Evolutionary conservation across 1,139 yeast species (phyloP).

Genomic region (Lizanozyma gosingica): DNA sequence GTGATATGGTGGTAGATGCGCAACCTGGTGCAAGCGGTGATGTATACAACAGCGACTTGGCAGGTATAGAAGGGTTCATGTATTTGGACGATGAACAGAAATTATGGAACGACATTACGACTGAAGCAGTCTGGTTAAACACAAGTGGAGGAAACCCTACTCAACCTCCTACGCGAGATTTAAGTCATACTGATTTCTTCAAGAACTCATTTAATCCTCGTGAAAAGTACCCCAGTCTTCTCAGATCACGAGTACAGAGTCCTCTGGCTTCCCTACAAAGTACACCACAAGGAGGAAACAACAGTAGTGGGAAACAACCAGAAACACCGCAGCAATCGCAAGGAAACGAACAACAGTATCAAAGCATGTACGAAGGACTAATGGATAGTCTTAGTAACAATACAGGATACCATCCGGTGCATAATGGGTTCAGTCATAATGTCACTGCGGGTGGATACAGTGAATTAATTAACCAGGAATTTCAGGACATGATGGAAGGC

Average conservation of each 20-base stretch:
- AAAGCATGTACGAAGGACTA: constrained; percentile 5
- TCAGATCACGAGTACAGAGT: constrained; percentile 1
- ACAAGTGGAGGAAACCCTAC: constrained; percentile 16
- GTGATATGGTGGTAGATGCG: constrained; percentile 8
- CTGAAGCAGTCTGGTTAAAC: constrained; percentile 64
- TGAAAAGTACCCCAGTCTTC: constrained; percentile 1
- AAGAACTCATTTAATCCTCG: constrained; percentile 3
- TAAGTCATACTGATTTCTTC: constrained; percentile 3
- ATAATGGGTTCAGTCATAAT: background rate
- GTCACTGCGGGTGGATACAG: constrained; percentile 13
- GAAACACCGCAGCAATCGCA: constrained; percentile 1
- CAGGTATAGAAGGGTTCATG: constrained; percentile 38
- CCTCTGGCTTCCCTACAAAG: background rate
- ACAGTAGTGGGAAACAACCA: background rate
- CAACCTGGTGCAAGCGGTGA: constrained; percentile 11
- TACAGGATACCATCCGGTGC: constrained; percentile 1
- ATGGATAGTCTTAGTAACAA: constrained; percentile 1
- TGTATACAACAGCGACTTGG: constrained; percentile 21
- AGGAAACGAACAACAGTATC: constrained; percentile 2
- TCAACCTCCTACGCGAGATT: constrained; percentile 11
- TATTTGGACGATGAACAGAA: constrained; percentile 47
- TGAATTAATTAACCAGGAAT: constrained; percentile 18
- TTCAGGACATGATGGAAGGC: constrained; percentile 14
- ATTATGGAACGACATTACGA: constrained; percentile 67
- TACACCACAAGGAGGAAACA: background rate